A percentile compares a stretch with the other conserved stretches of the same genome.
Conservation (phyloP, 2,329 filamentous ascomycete species). For the Curvularia spicifera region DNA sequence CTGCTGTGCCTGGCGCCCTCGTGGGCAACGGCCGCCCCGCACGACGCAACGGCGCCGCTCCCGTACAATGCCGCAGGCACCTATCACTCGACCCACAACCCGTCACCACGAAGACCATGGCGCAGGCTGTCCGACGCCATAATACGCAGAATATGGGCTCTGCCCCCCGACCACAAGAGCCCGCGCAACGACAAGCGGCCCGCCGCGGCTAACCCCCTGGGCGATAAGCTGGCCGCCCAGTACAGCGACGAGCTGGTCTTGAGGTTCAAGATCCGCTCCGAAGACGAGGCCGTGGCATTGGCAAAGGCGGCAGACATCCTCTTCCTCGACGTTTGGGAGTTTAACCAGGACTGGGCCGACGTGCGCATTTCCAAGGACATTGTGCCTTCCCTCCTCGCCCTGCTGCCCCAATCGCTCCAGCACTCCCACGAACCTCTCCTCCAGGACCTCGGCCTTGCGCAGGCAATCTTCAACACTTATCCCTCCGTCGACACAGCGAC, state of each 20-base stretch:
- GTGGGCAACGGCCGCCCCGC: conserved; percentile 42
- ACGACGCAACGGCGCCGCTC: conserved; percentile 24
- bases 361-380: conserved; percentile 78
- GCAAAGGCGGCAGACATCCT: conserved; percentile 75
- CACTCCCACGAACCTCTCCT: conserved; percentile 77
- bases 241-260: conserved; percentile 88
- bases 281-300: conserved; percentile 72
- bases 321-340: conserved; percentile 90
- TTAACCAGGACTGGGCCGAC: conserved; percentile 81
- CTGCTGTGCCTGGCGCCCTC: conserved; percentile 42
- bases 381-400: conserved; percentile 76
- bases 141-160: conserved; percentile 41
- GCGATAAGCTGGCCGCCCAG: conserved; percentile 47
- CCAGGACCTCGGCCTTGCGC: conserved; percentile 71
- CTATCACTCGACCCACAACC: conserved; percentile 22
- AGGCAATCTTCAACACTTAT: conserved; percentile 78
- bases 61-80: conserved; percentile 19
- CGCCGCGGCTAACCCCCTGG: conserved; percentile 15
- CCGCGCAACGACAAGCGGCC: neutral
- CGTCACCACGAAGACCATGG: conserved; percentile 40
- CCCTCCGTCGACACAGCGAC: conserved; percentile 55
- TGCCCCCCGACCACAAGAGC: conserved; percentile 30
- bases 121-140: conserved; percentile 47
- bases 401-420: conserved; percentile 77
- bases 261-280: conserved; percentile 78